phyloP scores from a whole-genome alignment of 2,329 filamentous ascomycete genomes.

The Exophiala bonariae region DNA sequence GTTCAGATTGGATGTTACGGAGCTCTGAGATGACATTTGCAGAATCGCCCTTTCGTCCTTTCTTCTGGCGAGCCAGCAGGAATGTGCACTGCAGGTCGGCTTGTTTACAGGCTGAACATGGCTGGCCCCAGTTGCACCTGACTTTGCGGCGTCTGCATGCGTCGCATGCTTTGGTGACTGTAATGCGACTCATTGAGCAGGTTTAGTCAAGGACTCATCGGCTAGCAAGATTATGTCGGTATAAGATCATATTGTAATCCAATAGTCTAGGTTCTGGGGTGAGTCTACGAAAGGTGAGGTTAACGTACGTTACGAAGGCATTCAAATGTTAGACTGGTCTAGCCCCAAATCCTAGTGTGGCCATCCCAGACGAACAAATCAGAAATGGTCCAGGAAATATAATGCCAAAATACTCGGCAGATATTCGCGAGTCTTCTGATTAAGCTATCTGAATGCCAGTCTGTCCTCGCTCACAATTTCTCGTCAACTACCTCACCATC shows the following conservation, averaged over 20 bases:
- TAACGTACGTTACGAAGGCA: too few relatives aligned
- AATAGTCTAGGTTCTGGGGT: too few relatives aligned
- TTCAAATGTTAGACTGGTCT: too few relatives aligned
- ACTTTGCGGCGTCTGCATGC: constrained; percentile 25
- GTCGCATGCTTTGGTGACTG: constrained; percentile 19
- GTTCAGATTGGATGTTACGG: constrained; percentile 64
- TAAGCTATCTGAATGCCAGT: too few relatives aligned
- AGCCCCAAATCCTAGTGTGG: too few relatives aligned
- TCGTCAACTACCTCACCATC: background rate
- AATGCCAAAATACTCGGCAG: too few relatives aligned
- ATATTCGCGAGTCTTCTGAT: too few relatives aligned
- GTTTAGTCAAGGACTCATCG: background rate
- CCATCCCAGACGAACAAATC: too few relatives aligned
- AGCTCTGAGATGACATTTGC: constrained; percentile 74
- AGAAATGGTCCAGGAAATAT: too few relatives aligned
- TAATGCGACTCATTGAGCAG: constrained; percentile 2
- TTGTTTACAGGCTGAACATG: constrained; percentile 1
- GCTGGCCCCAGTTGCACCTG: constrained; percentile 5
- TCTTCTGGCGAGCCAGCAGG: constrained; percentile 72
- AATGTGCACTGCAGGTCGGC: constrained; percentile 63
- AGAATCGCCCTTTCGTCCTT: constrained; percentile 70
- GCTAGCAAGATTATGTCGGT: too few relatives aligned
- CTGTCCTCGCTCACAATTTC: background rate
- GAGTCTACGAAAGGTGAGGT: too few relatives aligned
- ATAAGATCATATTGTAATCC: too few relatives aligned